Percentiles rank a stretch among this genome's conserved stretches.
Conservation (phyloP, 2,329 filamentous ascomycete species). For the Verticillium nonalfalfae region DNA sequence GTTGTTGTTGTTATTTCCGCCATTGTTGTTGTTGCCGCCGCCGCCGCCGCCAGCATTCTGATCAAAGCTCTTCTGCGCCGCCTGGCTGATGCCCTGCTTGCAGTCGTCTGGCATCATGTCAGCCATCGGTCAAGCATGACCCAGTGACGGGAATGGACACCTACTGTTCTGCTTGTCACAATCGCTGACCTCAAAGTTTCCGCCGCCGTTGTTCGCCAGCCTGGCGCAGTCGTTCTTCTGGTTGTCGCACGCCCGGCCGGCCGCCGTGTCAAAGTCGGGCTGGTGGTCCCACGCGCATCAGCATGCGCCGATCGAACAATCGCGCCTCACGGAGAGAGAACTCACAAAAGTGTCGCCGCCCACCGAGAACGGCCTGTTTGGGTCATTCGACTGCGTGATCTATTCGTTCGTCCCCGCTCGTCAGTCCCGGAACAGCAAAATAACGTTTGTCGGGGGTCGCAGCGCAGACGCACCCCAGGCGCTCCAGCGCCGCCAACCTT, state of each 20-base stretch:
- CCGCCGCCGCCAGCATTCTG: slow-evolving; percentile 5
- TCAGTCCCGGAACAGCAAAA: not conserved
- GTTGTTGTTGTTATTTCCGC: slow-evolving; percentile 3
- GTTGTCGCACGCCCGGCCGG: slow-evolving; percentile 38
- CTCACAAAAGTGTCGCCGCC: slow-evolving; percentile 37
- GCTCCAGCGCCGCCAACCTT: slow-evolving; percentile 30
- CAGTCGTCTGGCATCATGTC: slow-evolving; percentile 25
- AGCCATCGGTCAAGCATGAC: not conserved
- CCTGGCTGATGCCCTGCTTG: slow-evolving; percentile 20
- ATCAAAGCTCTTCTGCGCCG: slow-evolving; percentile 12
- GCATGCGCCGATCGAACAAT: not conserved
- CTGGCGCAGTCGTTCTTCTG: slow-evolving; percentile 42
- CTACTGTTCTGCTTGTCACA: slow-evolving; percentile 39
- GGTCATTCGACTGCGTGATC: slow-evolving; percentile 33
- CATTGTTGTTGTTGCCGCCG: not conserved
- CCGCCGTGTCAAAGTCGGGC: slow-evolving; percentile 34
- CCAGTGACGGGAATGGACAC: not conserved
- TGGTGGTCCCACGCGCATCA: slow-evolving; percentile 13
- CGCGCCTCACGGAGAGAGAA: no score
- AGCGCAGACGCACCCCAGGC: slow-evolving; percentile 20
- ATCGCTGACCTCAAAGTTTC: slow-evolving; percentile 29
- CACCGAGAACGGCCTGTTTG: slow-evolving; percentile 33
- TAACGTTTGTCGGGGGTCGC: not conserved
- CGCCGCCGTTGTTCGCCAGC: slow-evolving; percentile 27
- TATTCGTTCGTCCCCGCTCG: slow-evolving; percentile 5